Base-by-base conservation (phyloP, 2,329 filamentous ascomycete species). In the Metarhizium anisopliae region DNA sequence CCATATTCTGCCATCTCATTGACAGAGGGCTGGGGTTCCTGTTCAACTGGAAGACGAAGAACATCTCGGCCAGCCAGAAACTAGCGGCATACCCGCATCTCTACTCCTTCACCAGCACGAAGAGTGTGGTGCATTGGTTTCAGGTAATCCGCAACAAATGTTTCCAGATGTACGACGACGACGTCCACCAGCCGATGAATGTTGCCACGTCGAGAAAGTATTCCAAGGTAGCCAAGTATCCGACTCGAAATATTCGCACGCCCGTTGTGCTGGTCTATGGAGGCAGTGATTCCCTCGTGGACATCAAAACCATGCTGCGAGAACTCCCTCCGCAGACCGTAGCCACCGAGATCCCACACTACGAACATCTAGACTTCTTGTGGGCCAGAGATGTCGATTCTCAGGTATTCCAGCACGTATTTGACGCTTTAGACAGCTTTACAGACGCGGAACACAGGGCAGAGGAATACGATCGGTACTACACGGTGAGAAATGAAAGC, bases 91-190 rank as follows among this genome's bases (percentile, higher is more conserved):
- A 99, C 68, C 87, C 93, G 10, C 94, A 99, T 73, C 76, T 99
- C 0, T 99, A 96, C 74, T 96, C 92, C 0, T 97, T 93, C 69
- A 96, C 93, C 0, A 95, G 90, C 68, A 96, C 91, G 56, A 99
- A 99, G 73, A 92, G 87, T 20, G 91, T 99, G 8, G 94, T 99
- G 0, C 94, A 99, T 68, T 99, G 94, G 94, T 99, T 99, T 70
- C 94, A 99, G 68, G 96, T 99, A 67, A 99, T 99, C 64, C 87
- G 94, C 61, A 96, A 93, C 65, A 89, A 90, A 64, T 91, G 85
- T 30, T 97, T 99, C 70, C 94, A 99, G 71, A 96, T 99, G 89
- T 97, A 92, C 70, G 94, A 99, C 67, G 94, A 99, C 67, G 93
- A 97, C 64, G 82, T 94, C 1, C 88, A 91, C 56, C 86, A 86